Conservation (phyloP, 306 rosid species). For the Mucuna pruriens region DNA sequence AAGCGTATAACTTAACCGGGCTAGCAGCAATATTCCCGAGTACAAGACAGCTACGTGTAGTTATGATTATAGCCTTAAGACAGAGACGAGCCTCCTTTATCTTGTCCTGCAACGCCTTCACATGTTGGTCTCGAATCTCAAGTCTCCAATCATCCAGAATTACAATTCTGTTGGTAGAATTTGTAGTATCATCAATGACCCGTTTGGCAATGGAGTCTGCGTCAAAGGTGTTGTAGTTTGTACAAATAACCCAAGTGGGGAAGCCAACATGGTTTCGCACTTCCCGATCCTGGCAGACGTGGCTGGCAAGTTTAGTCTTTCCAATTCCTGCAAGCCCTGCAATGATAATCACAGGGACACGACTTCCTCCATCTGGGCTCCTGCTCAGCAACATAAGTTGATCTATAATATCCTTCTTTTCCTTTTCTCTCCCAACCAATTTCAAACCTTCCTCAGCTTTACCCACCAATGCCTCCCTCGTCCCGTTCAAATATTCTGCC, state of each 20-base stretch:
- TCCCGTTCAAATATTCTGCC: no score
- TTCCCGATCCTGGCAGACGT: neutral
- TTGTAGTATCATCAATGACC: no score
- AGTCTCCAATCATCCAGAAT: constrained; percentile 7
- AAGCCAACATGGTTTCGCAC: neutral
- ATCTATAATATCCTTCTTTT: neutral
- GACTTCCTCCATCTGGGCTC: neutral
- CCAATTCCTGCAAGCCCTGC: constrained; percentile 18
- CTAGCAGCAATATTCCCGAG: neutral
- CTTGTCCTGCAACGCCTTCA: neutral
- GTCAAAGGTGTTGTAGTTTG: neutral
- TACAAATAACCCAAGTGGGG: neutral
- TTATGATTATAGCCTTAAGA: neutral
- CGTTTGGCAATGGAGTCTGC: neutral
- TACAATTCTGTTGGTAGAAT: neutral
- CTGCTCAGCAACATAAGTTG: neutral
- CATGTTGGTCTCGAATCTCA: neutral
- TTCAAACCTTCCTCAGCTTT: neutral
- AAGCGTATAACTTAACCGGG: no score
- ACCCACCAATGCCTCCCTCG: no score
- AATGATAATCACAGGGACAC: neutral
- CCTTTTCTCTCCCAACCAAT: neutral
- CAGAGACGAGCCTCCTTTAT: neutral
- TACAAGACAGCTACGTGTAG: neutral
- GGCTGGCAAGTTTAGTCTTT: neutral